Base-by-base conservation (phyloP, 1,284 basidiomycete species). In the Somion occarium region DNA sequence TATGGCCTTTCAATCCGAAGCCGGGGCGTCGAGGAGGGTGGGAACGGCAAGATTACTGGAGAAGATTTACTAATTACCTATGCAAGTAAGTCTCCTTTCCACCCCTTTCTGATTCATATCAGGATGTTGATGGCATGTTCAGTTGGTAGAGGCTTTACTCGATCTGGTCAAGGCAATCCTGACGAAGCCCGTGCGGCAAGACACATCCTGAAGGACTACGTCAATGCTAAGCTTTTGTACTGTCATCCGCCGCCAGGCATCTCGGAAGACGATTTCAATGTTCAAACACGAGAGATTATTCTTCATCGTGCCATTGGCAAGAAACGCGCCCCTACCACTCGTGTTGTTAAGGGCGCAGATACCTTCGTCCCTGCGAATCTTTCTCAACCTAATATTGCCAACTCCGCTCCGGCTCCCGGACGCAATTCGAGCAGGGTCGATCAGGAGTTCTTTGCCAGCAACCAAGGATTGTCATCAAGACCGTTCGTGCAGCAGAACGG, bases 141-240 rank as follows among this genome's bases (percentile, higher is more conserved):
- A 96, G 93, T 97, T 60, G 94, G 85, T n/a, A 78, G 96, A 60
- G 97, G 97, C 23, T 96, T 91, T 69, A 91, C 88, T 59, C 85
- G 96, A 44, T 85, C 95, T 9, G 94, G 96, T 1, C 93, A 96
- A 71, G 97, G 97, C 47, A 97, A 96, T 68, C 95, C 97, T 2
- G 97, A 99, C 65, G 95, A 98, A 67, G 93, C 95, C 20, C 85
- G 94, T 49, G 87, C 96, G 0, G 92, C 96, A 12, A 84, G 97
- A 53, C 91, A 91, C 64, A 80, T 99, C 50, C 79, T 99, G 51
- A 99, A 99, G 70, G 97, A 99, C 72, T 99, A 98, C 63, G 93
- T 99, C 56, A 95, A 91, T 60, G 97, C 92, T 34, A 93, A 92
- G 61, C 79, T 99, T 0, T 76, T 99, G 5, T 98, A 83, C 68